A percentile compares a stretch with the other conserved stretches of the same genome.
phyloP scores from a whole-genome alignment of 129 eudicot species.

The Arctium minus region DNA sequence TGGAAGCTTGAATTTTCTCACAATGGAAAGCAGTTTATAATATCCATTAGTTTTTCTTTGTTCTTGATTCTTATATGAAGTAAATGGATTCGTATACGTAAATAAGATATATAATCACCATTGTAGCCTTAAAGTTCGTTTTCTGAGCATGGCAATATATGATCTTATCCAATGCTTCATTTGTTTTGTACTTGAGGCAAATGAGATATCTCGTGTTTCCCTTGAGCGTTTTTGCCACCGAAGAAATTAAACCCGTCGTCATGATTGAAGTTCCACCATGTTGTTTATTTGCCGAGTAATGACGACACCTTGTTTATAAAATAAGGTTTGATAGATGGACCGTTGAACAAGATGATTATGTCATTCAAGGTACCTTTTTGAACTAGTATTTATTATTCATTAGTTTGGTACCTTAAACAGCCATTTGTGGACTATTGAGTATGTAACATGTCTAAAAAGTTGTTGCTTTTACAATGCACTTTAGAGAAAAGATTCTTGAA shows the following conservation, averaged over 20 bases:
- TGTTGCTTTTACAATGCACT: constrained; percentile 27
- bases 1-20: background rate
- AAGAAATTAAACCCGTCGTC: background rate
- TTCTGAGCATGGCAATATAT: no score
- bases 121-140: no score
- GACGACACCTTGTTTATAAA: background rate
- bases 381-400: constrained; percentile 7
- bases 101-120: no score
- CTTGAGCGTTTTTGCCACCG: background rate
- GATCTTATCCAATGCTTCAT: background rate
- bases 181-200: background rate
- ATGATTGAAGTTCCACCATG: constrained; percentile 17
- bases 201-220: background rate
- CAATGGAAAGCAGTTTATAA: background rate
- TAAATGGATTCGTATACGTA: background rate
- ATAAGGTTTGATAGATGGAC: constrained; percentile 6
- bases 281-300: constrained; percentile 4
- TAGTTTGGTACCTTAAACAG: constrained; percentile 22
- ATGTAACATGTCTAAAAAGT: constrained; percentile 16
- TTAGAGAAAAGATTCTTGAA: constrained; percentile 32
- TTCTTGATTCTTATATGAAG: background rate
- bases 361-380: constrained; percentile 17
- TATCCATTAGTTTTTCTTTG: background rate
- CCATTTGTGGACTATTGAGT: constrained; percentile 20
- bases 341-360: constrained; percentile 30